Base-by-base conservation (phyloP, 345 rosid genomes). In the Corchorus olitorius region DNA sequence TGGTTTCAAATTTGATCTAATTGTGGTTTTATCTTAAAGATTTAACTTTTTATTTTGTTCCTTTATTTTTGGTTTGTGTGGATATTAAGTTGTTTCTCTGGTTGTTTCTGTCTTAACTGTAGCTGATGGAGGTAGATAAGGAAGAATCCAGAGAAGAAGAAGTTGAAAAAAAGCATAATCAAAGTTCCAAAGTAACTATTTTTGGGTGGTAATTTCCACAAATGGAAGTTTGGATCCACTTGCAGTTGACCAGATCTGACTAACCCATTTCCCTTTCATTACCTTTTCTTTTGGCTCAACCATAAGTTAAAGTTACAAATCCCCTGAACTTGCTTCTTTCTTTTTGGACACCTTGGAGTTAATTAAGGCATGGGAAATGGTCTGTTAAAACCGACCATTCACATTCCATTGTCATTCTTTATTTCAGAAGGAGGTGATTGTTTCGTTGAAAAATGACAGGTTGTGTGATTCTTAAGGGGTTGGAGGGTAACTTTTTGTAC, bases 371-470 rank as follows among this genome's bases (percentile, higher is more conserved):
- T 91, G 91, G 90, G 79, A 83, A 80, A 78, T 84, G 82, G 83
- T 69, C 80, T 72, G 71, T 75, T 81, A 37, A 63, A 77, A 63
- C 65, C 74, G 58, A 72, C 75, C 70, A 56, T 76, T 82, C 70
- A 70, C 78, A 70, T 82, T 81, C 77, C 79, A 64, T 69, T 71
- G 73, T 78, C 81, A 48, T 82, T 83, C 58, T 82, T 82, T 78
- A 76, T 76, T 34, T 70, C 77, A 59, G 78, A 73, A 78, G 87
- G 74, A 76, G 88, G 85, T 77, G 80, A 77, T 75, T 65, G 70
- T 73, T 82, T 90, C 74, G 81, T 76, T 87, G 81, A 78, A 88
- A 68, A 78, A 87, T 91, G 93, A 81, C 82, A 78, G 84, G 82
- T 74, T 78, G 74, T 80, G 79, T 82, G 76, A 41, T 78, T 83